A percentile compares a stretch with the other conserved stretches of the same genome.
Conservation (phyloP, 352 stramenopile species). For the Phytophthora cryptogea region DNA sequence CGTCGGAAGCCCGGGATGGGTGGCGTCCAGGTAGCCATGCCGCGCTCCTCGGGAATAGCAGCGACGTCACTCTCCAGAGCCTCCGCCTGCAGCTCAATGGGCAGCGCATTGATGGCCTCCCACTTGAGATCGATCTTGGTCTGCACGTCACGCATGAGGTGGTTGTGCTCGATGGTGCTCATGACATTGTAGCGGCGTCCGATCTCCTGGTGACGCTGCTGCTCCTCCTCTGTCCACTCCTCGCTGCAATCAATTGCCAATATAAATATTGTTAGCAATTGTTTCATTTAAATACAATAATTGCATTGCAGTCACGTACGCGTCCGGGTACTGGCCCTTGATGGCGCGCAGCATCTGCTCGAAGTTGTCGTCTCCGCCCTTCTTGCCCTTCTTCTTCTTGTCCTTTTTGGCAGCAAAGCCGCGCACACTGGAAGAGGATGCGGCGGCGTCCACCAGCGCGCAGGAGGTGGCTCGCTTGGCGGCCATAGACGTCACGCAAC, state of each 20-base stretch:
- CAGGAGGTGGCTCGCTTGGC: conserved; percentile 29
- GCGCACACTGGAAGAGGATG: conserved; percentile 22
- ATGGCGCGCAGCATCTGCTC: conserved; percentile 85
- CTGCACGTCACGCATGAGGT: conserved; percentile 88
- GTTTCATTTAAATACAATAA: neutral
- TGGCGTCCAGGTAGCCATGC: conserved; percentile 87
- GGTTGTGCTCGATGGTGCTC: conserved; percentile 85
- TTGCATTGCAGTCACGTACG: conserved; percentile 40
- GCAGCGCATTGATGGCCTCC: conserved; percentile 89
- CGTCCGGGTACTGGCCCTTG: conserved; percentile 75
- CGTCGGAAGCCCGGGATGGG: conserved; percentile 87
- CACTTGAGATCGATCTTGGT: conserved; percentile 93
- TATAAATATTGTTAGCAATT: neutral
- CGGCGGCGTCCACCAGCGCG: conserved; percentile 15
- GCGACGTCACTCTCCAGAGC: conserved; percentile 73
- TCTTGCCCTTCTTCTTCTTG: conserved; percentile 65
- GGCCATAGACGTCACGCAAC: conserved; percentile 31
- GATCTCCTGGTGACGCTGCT: conserved; percentile 78
- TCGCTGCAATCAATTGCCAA: conserved; percentile 38
- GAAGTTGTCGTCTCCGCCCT: conserved; percentile 73
- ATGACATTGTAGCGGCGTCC: conserved; percentile 82
- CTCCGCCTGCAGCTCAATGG: conserved; percentile 76
- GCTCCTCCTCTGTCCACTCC: conserved; percentile 82
- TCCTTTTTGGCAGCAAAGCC: conserved; percentile 61
- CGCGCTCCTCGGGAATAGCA: conserved; percentile 63